Base-by-base conservation (phyloP, 108 stramenopile species). In the Pseudonitzschia multistriata region DNA sequence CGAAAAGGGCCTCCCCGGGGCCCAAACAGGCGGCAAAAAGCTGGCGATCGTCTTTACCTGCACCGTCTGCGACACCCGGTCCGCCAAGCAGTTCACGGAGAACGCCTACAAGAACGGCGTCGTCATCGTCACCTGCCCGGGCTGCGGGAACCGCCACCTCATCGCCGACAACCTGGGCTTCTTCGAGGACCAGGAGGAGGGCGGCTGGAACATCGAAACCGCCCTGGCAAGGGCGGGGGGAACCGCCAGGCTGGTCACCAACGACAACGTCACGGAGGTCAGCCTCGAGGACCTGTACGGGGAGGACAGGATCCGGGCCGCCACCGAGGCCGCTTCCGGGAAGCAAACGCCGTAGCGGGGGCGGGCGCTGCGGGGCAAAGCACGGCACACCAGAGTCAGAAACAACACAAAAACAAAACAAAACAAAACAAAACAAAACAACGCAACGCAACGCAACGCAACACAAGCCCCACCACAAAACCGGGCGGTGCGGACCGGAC, bases 51-150 rank as follows among this genome's bases (percentile, higher is more conserved):
- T 98, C 4, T 96, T 83, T 66, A 98, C 96, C 8, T 96, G 96
- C 75, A 88, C 76, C 57, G 93, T 97, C 3, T 99, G 99, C 74
- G 84, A 97, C n/a, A 99, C 99, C 25, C 86, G 99, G 25, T 81
- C 90, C 8, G 96, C 95, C 61, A 98, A 97, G 67, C 89, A 88
- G 63, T 91, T 98, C 73, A 92, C 96, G 10, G 96, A 98, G 77
- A 85, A 87, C 8, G 86, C 97, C 6, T 99, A 99, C 79, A 64
- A 72, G 24, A 70, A 96, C 42, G 99, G 99, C 13, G 97, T 98
- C 17, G 98, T 99, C 7, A 52, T 99, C 42, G 96, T 96, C 7
- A 73, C 83, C 19, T 99, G 99, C 66, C 97, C 97, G 3, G 90
- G 89, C 15, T 99, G 97, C 74, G 45, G 90, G 54, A 97, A 96